phyloP scores from a whole-genome alignment of 495 filamentous ascomycete genomes.

The Venustampulla echinocandica region DNA sequence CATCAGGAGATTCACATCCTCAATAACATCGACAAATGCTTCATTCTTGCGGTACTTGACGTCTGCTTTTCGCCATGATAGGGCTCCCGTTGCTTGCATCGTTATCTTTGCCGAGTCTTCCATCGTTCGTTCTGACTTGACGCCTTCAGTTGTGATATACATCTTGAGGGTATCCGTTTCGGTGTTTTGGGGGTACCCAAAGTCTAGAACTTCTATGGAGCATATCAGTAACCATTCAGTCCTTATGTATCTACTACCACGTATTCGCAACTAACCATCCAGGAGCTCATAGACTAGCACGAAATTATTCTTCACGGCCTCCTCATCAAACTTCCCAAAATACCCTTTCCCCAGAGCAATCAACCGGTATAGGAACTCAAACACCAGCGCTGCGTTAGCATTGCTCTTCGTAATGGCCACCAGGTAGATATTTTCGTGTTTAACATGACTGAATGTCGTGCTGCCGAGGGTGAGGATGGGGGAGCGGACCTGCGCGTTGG shows the following conservation, averaged over 20 bases:
- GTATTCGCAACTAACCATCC: conserved; percentile 54
- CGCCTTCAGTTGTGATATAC: conserved; percentile 99
- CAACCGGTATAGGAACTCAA: conserved; percentile 94
- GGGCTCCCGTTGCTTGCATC: conserved; percentile 95
- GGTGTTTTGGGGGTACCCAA: conserved; percentile 98
- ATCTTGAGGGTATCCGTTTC: conserved; percentile 99
- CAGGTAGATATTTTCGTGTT: conserved; percentile 98
- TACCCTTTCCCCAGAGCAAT: conserved; percentile 87
- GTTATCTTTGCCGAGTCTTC: conserved; percentile 95
- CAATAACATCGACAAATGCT: conserved; percentile 98
- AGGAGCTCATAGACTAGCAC: conserved; percentile 96
- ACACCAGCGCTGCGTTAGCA: conserved; percentile 96
- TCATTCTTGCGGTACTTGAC: conserved; percentile 99
- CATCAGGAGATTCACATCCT: conserved; percentile 98
- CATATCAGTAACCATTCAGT: conserved; percentile 6
- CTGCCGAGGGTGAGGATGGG: conserved; percentile 95
- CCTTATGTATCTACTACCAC: neutral
- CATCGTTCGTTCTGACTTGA: conserved; percentile 87
- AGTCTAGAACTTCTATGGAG: conserved; percentile 85
- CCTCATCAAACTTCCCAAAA: conserved; percentile 98
- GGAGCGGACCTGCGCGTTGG: conserved; percentile 94
- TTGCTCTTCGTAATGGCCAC: conserved; percentile 99
- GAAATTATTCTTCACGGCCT: conserved; percentile 99
- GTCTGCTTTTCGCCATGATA: conserved; percentile 93
- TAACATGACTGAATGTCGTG: conserved; percentile 98